Evolutionary conservation across 179 eudicot genomes (phyloP).

Genomic region (Pouteria campechiana): DNA sequence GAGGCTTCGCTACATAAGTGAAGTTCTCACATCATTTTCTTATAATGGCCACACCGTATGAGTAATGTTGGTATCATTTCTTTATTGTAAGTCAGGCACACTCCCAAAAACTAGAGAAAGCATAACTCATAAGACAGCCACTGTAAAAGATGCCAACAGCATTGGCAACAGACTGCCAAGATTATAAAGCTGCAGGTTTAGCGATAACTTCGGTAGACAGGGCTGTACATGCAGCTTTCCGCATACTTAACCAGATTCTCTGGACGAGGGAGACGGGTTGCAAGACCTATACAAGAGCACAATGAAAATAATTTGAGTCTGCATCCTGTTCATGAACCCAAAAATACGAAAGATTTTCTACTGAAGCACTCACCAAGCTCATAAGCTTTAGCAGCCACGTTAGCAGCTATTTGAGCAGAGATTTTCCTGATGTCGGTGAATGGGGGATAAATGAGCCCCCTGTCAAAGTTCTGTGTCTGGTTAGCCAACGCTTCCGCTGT

Average conservation of each 20-base stretch:
- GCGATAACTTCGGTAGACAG: slow-evolving; percentile 33
- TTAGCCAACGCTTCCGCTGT: slow-evolving; percentile 85
- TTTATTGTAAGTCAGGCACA: no score
- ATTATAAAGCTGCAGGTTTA: slow-evolving; percentile 6
- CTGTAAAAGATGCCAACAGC: no score
- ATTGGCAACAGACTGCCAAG: no score
- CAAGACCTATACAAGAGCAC: slow-evolving; percentile 27
- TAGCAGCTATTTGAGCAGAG: slow-evolving; percentile 86
- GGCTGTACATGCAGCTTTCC: slow-evolving; percentile 53
- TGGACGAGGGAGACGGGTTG: slow-evolving; percentile 46
- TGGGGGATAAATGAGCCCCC: slow-evolving; percentile 77
- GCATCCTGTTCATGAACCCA: no score
- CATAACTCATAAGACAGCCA: no score
- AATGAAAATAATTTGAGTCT: no score
- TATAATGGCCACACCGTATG: no score
- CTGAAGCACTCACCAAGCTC: slow-evolving; percentile 49
- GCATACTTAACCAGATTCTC: slow-evolving; percentile 32
- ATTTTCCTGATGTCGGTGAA: slow-evolving; percentile 66
- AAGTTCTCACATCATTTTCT: no score
- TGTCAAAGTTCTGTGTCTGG: slow-evolving; percentile 49
- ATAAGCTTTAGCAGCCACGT: slow-evolving; percentile 84
- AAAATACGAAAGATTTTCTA: no score
- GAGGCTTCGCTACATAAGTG: no score
- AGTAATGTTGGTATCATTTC: no score
- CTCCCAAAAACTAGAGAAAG: no score